These are phyloP conservation scores for Zangia roseola DNA, from an alignment of 768 basidiomycete genomes.

Conservation along the genomic window DNA sequence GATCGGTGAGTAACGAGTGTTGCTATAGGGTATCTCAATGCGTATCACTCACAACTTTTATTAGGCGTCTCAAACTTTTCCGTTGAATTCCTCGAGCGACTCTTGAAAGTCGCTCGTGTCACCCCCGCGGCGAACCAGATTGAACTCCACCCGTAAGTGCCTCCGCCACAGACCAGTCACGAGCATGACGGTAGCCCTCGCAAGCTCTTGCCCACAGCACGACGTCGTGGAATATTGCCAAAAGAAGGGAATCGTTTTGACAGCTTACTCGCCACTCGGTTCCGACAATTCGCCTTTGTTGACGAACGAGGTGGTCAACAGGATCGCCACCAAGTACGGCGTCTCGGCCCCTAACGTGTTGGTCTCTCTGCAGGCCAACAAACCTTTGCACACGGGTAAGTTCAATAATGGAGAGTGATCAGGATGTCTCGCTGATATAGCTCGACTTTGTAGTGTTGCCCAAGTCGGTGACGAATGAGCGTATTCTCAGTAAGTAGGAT, in stretches of 20 bases:
- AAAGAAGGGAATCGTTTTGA: slow-evolving; percentile 63
- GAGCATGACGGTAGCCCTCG: slow-evolving; percentile 6
- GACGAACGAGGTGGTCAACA: slow-evolving; percentile 54
- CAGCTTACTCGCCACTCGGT: slow-evolving; percentile 80
- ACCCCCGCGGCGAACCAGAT: slow-evolving; percentile 81
- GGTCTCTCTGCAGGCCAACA: slow-evolving; percentile 72
- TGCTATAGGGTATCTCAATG: background rate
- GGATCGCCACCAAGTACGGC: slow-evolving; percentile 60
- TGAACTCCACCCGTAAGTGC: slow-evolving; percentile 65
- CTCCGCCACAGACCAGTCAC: background rate
- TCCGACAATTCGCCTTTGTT: slow-evolving; percentile 69
- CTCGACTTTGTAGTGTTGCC: slow-evolving; percentile 48
- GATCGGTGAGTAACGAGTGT: slow-evolving; percentile 49
- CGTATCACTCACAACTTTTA: background rate
- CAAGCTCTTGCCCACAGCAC: slow-evolving; percentile 60
- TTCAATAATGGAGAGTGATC: background rate
- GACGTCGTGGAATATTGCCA: slow-evolving; percentile 63
- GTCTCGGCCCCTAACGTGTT: slow-evolving; percentile 66
- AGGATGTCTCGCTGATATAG: slow-evolving; percentile 12
- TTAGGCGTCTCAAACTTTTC: slow-evolving; percentile 71
- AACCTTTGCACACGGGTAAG: slow-evolving; percentile 51
- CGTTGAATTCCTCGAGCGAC: slow-evolving; percentile 56
- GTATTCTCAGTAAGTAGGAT: slow-evolving; percentile 49
- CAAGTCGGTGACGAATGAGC: slow-evolving; percentile 71
- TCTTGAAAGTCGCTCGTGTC: slow-evolving; percentile 53